These are phyloP conservation scores for Abortiporus biennis DNA, from an alignment of 1,284 basidiomycete genomes.

Conservation along the genomic window DNA sequence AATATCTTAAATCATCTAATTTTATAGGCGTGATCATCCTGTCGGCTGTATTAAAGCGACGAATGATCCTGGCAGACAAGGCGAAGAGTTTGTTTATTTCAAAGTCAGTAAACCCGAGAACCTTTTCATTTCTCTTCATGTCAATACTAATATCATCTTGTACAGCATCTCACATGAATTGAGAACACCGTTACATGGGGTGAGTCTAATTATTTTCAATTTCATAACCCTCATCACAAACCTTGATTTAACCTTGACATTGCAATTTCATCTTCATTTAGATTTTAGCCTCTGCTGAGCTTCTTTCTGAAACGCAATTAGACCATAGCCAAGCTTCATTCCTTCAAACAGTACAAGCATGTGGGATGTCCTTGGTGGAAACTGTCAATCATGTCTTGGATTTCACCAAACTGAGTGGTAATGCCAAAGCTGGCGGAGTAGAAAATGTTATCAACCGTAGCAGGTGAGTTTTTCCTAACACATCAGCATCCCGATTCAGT, in stretches of 20 bases:
- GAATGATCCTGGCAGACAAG: slow-evolving; percentile 94
- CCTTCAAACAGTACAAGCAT: slow-evolving; percentile 85
- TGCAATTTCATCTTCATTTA: slow-evolving; percentile 27
- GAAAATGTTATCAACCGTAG: slow-evolving; percentile 70
- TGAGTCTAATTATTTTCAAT: slow-evolving; percentile 26
- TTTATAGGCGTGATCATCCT: slow-evolving; percentile 82
- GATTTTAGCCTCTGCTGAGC: slow-evolving; percentile 88
- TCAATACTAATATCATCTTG: slow-evolving; percentile 9
- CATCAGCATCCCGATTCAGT: neutral
- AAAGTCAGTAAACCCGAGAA: slow-evolving; percentile 67
- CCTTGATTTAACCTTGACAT: slow-evolving; percentile 9
- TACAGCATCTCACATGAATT: slow-evolving; percentile 90
- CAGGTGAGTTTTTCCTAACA: slow-evolving; percentile 32
- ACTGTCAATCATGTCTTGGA: slow-evolving; percentile 96
- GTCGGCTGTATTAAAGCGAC: slow-evolving; percentile 86
- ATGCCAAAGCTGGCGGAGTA: slow-evolving; percentile 67
- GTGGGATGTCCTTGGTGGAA: slow-evolving; percentile 78
- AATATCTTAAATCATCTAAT: neutral
- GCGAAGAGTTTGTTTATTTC: slow-evolving; percentile 88
- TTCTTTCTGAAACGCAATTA: slow-evolving; percentile 78
- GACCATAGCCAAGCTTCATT: slow-evolving; percentile 83
- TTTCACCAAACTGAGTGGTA: slow-evolving; percentile 94
- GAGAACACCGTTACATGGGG: slow-evolving; percentile 85
- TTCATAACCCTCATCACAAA: slow-evolving; percentile 3
- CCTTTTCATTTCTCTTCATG: slow-evolving; percentile 2